A percentile compares a stretch with the other conserved stretches of the same genome.
These are phyloP conservation scores for Fusarium praegraminearum DNA, from an alignment of 2,329 filamentous ascomycete species.

Conservation along the genomic window DNA sequence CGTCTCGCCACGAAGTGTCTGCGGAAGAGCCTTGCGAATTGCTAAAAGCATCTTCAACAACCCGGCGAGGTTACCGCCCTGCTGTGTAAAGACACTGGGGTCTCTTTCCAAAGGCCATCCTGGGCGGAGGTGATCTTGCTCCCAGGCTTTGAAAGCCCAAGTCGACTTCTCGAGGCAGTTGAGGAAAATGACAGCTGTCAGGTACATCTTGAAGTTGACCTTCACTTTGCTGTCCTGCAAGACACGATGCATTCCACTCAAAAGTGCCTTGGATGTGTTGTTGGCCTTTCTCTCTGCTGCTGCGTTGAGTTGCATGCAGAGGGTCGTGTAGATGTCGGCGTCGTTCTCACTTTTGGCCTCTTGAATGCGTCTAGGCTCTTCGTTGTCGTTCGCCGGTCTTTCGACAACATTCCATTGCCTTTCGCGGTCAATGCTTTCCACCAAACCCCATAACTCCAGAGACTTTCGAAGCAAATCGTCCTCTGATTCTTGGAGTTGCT, in stretches of 20 bases:
- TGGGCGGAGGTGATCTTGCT: slow-evolving; percentile 69
- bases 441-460: slow-evolving; percentile 73
- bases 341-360: slow-evolving; percentile 62
- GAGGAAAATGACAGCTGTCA: slow-evolving; percentile 71
- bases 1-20: slow-evolving; percentile 60
- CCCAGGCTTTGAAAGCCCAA: slow-evolving; percentile 77
- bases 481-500: slow-evolving; percentile 60
- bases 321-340: slow-evolving; percentile 69
- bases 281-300: slow-evolving; percentile 74
- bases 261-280: slow-evolving; percentile 66
- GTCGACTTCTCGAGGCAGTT: slow-evolving; percentile 76
- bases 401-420: slow-evolving; percentile 70
- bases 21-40: slow-evolving; percentile 71
- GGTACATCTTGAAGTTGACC: slow-evolving; percentile 70
- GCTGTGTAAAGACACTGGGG: slow-evolving; percentile 67
- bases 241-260: slow-evolving; percentile 71
- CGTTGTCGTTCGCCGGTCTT: slow-evolving; percentile 57
- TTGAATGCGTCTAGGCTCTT: slow-evolving; percentile 61
- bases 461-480: slow-evolving; percentile 69
- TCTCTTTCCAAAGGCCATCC: slow-evolving; percentile 71
- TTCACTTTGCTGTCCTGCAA: slow-evolving; percentile 71
- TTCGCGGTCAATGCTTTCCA: slow-evolving; percentile 74
- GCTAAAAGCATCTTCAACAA: slow-evolving; percentile 70
- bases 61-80: slow-evolving; percentile 69
- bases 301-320: slow-evolving; percentile 73